A percentile compares a stretch with the other conserved stretches of the same genome.
Conservation (phyloP, 2,329 filamentous ascomycete genomes). For the Verticillium klebahnii region DNA sequence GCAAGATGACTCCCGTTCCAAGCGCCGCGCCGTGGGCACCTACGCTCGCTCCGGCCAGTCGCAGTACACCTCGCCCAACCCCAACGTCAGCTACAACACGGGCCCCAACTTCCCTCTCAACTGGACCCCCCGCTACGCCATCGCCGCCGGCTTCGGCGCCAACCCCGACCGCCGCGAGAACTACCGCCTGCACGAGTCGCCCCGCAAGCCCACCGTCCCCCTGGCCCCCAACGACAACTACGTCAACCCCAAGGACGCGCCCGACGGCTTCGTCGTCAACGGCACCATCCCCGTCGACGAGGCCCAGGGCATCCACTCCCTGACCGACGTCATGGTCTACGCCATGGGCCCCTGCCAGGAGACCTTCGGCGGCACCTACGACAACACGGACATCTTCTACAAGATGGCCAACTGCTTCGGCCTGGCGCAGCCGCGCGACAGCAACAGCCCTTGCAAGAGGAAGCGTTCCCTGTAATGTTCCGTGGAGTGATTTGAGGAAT, state of each 20-base stretch:
- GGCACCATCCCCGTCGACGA: constrained; percentile 65
- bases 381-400: constrained; percentile 70
- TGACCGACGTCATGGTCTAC: constrained; percentile 76
- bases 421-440: constrained; percentile 27
- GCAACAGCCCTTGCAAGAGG: constrained; percentile 2
- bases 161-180: constrained; percentile 73
- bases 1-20: constrained; percentile 62
- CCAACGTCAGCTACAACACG: constrained; percentile 64
- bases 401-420: constrained; percentile 67
- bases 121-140: constrained; percentile 81
- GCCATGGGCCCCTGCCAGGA: constrained; percentile 76
- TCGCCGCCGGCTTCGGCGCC: constrained; percentile 67
- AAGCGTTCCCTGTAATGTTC: not conserved
- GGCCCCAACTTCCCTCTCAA: constrained; percentile 74
- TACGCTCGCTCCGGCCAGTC: constrained; percentile 71
- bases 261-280: constrained; percentile 67
- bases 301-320: constrained; percentile 66
- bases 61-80: constrained; percentile 61
- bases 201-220: constrained; percentile 50
- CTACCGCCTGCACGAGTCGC: constrained; percentile 64
- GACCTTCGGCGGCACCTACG: constrained; percentile 66
- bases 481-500: not conserved
- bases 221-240: constrained; percentile 42
- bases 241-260: constrained; percentile 63
- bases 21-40: constrained; percentile 69